Evolutionary conservation across 164 flowering plant species (phyloP).

Genomic region (Dillenia turbinata): DNA sequence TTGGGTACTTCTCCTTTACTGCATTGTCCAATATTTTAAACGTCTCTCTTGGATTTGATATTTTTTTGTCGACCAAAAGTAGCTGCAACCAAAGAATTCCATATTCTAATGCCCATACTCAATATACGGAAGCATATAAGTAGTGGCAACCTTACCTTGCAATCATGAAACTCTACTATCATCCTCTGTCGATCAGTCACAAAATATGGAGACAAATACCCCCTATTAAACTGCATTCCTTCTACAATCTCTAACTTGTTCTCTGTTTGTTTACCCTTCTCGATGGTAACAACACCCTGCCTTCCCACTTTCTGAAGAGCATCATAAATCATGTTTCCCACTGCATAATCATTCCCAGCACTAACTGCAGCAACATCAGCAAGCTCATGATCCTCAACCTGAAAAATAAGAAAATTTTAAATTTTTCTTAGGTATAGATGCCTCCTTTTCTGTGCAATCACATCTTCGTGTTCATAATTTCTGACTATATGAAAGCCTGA

Average conservation of each 20-base stretch:
- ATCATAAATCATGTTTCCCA: constrained; percentile 84
- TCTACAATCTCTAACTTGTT: constrained; percentile 62
- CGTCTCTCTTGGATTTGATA: constrained; percentile 63
- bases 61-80: constrained; percentile 86
- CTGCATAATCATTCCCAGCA: constrained; percentile 78
- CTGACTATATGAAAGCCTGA: background rate
- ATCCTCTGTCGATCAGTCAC: constrained; percentile 66
- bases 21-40: constrained; percentile 70
- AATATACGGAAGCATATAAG: constrained; percentile 3
- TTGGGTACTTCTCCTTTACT: constrained; percentile 68
- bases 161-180: constrained; percentile 59
- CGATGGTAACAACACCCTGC: constrained; percentile 65
- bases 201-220: constrained; percentile 84
- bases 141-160: constrained; percentile 53
- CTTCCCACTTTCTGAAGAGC: constrained; percentile 74
- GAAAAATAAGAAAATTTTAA: constrained; percentile 14
- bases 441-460: background rate
- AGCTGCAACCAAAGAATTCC: constrained; percentile 52
- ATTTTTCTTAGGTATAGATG: background rate
- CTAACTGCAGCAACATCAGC: constrained; percentile 86
- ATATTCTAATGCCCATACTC: constrained; percentile 12
- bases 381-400: constrained; percentile 88
- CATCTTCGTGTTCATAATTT: background rate
- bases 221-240: constrained; percentile 95
- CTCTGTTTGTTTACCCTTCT: constrained; percentile 59